Conservation (phyloP, 2,329 filamentous ascomycete species). For the Aureobasidium melanogenum region DNA sequence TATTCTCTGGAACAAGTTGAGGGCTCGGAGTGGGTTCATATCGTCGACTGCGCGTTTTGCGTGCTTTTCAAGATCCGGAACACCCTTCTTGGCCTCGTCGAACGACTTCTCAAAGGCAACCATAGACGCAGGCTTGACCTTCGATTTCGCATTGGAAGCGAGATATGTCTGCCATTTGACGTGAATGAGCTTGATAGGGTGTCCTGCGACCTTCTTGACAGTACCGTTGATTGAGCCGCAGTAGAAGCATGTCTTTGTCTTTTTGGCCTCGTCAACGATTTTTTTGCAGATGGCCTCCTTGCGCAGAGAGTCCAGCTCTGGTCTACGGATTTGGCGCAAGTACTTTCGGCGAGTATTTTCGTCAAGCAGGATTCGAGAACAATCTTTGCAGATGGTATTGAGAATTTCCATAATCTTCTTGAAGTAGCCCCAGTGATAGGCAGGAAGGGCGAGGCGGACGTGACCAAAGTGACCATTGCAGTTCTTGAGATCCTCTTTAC, state of each 20-base stretch:
- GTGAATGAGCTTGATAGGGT: slow-evolving; percentile 85
- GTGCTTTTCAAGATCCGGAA: slow-evolving; percentile 81
- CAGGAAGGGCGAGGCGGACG: slow-evolving; percentile 80
- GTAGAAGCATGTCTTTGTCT: slow-evolving; percentile 71
- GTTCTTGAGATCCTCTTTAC: slow-evolving; percentile 67
- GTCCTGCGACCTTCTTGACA: slow-evolving; percentile 74
- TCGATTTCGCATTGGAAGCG: slow-evolving; percentile 77
- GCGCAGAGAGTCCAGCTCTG: slow-evolving; percentile 77
- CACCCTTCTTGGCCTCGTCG: slow-evolving; percentile 63
- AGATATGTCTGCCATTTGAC: slow-evolving; percentile 87
- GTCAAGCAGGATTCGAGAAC: slow-evolving; percentile 71
- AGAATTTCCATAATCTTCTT: slow-evolving; percentile 87
- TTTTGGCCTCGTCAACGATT: slow-evolving; percentile 83
- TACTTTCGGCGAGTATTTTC: slow-evolving; percentile 70
- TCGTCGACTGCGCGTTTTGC: slow-evolving; percentile 89
- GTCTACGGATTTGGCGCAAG: slow-evolving; percentile 70
- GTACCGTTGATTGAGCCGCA: slow-evolving; percentile 80
- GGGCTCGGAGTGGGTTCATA: slow-evolving; percentile 75
- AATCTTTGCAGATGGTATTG: slow-evolving; percentile 93
- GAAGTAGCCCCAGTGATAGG: slow-evolving; percentile 93
- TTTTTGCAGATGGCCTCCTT: slow-evolving; percentile 77
- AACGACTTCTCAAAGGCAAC: slow-evolving; percentile 81
- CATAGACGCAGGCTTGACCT: slow-evolving; percentile 74
- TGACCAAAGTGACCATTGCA: slow-evolving; percentile 96
- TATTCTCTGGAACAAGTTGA: slow-evolving; percentile 88